Conservation (phyloP, 305 asterid genomes). For the Fraxinus nigra region DNA sequence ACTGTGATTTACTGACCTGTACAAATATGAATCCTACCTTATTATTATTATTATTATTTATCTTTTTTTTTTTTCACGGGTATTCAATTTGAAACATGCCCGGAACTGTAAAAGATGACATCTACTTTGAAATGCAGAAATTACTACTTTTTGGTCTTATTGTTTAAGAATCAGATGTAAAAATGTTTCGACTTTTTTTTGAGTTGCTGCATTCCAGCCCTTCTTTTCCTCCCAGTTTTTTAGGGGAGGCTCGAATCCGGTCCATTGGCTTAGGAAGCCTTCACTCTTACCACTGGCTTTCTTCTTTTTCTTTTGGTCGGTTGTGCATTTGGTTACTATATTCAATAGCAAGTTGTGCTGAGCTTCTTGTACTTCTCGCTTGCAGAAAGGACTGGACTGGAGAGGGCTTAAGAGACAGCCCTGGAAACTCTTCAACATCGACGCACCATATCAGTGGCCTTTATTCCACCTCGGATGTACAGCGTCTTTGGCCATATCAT, state of each 20-base stretch:
- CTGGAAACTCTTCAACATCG: conserved; percentile 53
- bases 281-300: neutral
- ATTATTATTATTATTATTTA: too few species aligned
- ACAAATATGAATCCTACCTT: neutral
- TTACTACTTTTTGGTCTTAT: neutral
- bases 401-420: conserved; percentile 50
- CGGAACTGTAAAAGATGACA: neutral
- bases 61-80: too few species aligned
- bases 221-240: too few species aligned
- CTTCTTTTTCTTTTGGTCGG: neutral
- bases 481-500: conserved; percentile 77
- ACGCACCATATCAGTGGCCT: conserved; percentile 77
- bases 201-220: neutral
- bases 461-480: conserved; percentile 75
- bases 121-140: neutral
- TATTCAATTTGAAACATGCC: neutral
- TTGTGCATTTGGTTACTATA: neutral
- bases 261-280: neutral
- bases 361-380: neutral
- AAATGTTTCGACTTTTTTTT: neutral
- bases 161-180: neutral
- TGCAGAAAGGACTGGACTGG: conserved; percentile 72
- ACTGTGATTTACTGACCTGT: neutral
- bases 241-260: neutral
- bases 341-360: conserved; percentile 6